A percentile compares a stretch with the other conserved stretches of the same genome.
phyloP scores from a whole-genome alignment of 768 basidiomycete species.

The Austroboletus festivus region DNA sequence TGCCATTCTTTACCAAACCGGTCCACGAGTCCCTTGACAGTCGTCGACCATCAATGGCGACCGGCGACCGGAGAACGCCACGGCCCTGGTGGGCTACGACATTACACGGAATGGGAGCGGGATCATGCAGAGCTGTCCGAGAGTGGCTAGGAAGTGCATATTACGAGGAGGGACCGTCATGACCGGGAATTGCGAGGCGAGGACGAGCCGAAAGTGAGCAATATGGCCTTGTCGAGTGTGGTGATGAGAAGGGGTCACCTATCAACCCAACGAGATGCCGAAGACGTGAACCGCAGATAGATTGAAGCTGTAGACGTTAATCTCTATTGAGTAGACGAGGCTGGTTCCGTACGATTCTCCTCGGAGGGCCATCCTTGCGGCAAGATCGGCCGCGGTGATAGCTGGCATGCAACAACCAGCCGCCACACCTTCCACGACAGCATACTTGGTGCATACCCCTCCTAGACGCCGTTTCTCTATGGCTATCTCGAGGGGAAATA shows the following conservation, averaged over 20 bases:
- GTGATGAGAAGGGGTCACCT: too few relatives aligned
- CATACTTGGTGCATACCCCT: conserved; percentile 3
- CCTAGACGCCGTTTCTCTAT: conserved; percentile 16
- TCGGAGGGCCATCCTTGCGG: conserved; percentile 18
- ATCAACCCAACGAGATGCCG: conserved; percentile 9
- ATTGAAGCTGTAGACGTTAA: conserved; percentile 22
- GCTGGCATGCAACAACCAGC: conserved; percentile 1
- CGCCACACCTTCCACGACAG: conserved; percentile 13
- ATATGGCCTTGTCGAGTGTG: conserved; percentile 22
- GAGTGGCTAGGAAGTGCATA: background rate
- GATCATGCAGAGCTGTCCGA: background rate
- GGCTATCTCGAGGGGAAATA: conserved; percentile 1
- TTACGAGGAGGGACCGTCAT: conserved; percentile 1
- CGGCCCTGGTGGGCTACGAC: conserved; percentile 2
- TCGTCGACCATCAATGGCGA: conserved; percentile 5
- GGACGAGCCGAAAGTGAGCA: background rate
- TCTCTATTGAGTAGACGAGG: conserved; percentile 10
- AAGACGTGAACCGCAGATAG: conserved; percentile 7
- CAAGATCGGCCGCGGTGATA: conserved; percentile 29
- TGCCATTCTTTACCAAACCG: conserved; percentile 17
- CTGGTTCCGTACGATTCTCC: conserved; percentile 19
- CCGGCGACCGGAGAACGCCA: conserved; percentile 21
- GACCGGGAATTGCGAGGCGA: conserved; percentile 6
- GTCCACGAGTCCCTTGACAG: conserved; percentile 7
- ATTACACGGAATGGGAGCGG: too few relatives aligned